These are phyloP conservation scores for Cetradonia linearis DNA, from an alignment of 495 filamentous ascomycete species.

Conservation along the genomic window DNA sequence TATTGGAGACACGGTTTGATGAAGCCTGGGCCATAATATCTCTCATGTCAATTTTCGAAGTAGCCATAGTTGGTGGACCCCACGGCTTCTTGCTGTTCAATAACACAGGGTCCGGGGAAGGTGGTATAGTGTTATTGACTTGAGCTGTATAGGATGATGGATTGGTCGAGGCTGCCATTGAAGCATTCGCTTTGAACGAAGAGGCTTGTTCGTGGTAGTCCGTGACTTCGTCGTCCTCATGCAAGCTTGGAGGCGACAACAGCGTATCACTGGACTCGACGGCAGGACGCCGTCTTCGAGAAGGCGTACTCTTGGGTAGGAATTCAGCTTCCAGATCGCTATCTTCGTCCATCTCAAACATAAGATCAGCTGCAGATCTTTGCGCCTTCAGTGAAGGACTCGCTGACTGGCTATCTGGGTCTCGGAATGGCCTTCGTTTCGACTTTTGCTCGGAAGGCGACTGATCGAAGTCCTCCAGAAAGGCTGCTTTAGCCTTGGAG, in stretches of 20 bases:
- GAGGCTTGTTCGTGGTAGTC: slow-evolving; percentile 25
- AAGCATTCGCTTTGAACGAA: slow-evolving; percentile 28
- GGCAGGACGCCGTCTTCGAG: background rate
- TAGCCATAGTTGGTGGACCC: slow-evolving; percentile 45
- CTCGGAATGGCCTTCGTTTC: slow-evolving; percentile 38
- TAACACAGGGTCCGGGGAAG: slow-evolving; percentile 8
- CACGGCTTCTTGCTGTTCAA: slow-evolving; percentile 40
- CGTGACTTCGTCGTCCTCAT: slow-evolving; percentile 2
- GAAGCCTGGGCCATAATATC: slow-evolving; percentile 78
- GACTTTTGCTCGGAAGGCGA: slow-evolving; percentile 47
- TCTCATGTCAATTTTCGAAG: slow-evolving; percentile 61
- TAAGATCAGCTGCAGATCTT: slow-evolving; percentile 60
- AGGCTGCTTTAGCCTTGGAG: slow-evolving; percentile 39
- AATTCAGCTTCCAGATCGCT: slow-evolving; percentile 19
- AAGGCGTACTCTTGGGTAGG: slow-evolving; percentile 5
- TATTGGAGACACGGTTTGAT: slow-evolving; percentile 49
- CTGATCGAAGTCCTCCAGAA: slow-evolving; percentile 44
- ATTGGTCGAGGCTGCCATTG: slow-evolving; percentile 23
- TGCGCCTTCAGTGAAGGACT: slow-evolving; percentile 56
- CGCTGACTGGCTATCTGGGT: slow-evolving; percentile 34
- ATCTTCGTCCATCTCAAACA: slow-evolving; percentile 95
- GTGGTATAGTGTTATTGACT: background rate
- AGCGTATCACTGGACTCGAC: background rate
- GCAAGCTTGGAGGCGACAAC: slow-evolving; percentile 1
- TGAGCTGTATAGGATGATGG: slow-evolving; percentile 10